Evolutionary conservation across 2,329 filamentous ascomycete species (phyloP).

Genomic region (Truncatella angustata): DNA sequence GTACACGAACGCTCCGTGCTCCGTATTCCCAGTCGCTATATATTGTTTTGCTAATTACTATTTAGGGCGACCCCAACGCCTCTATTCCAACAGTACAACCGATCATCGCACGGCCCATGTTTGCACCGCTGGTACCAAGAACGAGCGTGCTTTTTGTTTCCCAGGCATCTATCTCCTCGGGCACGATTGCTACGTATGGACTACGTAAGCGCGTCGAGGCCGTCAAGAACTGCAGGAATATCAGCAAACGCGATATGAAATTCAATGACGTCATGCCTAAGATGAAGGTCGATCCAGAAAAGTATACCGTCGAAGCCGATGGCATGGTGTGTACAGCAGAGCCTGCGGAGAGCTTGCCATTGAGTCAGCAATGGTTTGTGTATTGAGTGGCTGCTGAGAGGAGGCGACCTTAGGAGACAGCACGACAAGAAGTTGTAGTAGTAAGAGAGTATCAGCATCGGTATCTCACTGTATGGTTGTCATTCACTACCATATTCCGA

Average conservation of each 20-base stretch:
- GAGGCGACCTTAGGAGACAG: no score
- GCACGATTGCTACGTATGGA: slow-evolving; percentile 68
- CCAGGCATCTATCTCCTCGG: slow-evolving; percentile 64
- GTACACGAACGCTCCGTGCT: slow-evolving; percentile 16
- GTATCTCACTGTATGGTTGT: not conserved
- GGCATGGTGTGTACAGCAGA: slow-evolving; percentile 71
- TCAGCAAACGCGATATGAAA: slow-evolving; percentile 87
- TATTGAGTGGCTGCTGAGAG: slow-evolving; percentile 47
- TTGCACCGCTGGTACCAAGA: slow-evolving; percentile 68
- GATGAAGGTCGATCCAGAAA: slow-evolving; percentile 92
- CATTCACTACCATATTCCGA: no score
- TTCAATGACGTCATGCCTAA: slow-evolving; percentile 79
- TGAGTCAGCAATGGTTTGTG: slow-evolving; percentile 76
- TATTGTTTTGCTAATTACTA: slow-evolving; percentile 6
- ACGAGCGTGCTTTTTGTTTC: slow-evolving; percentile 84
- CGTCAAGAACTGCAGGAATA: slow-evolving; percentile 70
- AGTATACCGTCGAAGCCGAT: slow-evolving; percentile 84
- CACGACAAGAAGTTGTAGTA: no score
- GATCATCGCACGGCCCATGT: slow-evolving; percentile 82
- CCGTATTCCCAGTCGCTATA: not conserved
- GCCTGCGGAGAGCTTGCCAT: slow-evolving; percentile 67
- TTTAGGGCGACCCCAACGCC: slow-evolving; percentile 79
- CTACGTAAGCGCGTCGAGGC: slow-evolving; percentile 78
- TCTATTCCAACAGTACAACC: slow-evolving; percentile 89
- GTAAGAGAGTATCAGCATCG: not conserved